Conservation (phyloP, 177 flowering plant genomes). For the Vitis hybrid region DNA sequence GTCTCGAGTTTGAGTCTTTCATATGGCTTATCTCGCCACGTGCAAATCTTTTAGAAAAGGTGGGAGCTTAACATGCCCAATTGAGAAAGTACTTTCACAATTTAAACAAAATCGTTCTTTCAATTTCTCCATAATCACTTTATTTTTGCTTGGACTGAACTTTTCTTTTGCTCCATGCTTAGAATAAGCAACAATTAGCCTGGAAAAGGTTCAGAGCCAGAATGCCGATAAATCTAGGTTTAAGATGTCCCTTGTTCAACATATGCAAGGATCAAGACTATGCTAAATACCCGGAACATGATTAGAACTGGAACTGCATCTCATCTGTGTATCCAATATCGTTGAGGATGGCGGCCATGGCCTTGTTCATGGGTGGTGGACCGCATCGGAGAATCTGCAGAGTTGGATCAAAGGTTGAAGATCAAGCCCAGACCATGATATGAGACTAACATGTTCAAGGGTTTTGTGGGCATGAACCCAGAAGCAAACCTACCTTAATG, state of each 20-base stretch:
- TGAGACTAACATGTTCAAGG: too few relatives aligned
- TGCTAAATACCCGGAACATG: not conserved
- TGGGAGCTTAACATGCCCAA: too few relatives aligned
- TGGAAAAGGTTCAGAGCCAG: not conserved
- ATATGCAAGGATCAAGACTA: not conserved
- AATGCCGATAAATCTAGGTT: too few relatives aligned
- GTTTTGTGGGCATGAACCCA: too few relatives aligned
- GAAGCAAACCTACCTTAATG: conserved; percentile 47
- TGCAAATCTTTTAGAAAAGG: too few relatives aligned
- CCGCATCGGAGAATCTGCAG: conserved; percentile 90
- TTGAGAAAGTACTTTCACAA: too few relatives aligned
- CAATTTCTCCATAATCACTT: too few relatives aligned
- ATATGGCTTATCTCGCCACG: too few relatives aligned
- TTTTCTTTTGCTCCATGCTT: too few relatives aligned
- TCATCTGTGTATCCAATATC: conserved; percentile 63
- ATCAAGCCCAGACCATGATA: too few relatives aligned
- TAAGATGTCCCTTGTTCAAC: not conserved
- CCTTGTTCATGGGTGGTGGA: conserved; percentile 99
- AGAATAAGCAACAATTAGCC: not conserved
- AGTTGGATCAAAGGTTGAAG: not conserved
- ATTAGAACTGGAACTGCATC: conserved; percentile 92
- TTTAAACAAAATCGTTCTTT: not conserved
- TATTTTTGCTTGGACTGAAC: too few relatives aligned
- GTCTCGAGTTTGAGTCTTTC: too few relatives aligned
- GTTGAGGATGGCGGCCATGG: conserved; percentile 89